These are phyloP conservation scores for Lophiotrema nucula DNA, from an alignment of 495 filamentous ascomycete genomes.

Conservation along the genomic window DNA sequence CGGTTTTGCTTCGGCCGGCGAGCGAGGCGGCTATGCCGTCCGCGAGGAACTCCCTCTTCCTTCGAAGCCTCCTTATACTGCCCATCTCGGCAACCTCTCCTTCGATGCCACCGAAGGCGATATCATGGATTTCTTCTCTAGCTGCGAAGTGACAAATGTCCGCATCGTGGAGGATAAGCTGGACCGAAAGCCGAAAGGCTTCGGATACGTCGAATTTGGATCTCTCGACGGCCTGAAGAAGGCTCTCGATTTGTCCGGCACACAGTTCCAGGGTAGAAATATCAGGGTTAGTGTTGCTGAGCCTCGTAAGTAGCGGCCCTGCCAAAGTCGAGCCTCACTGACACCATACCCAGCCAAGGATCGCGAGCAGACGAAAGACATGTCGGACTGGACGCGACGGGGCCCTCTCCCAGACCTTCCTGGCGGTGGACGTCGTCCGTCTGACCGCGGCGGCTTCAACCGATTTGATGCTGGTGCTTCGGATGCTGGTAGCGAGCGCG, in stretches of 20 bases:
- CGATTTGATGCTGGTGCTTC: slow-evolving; percentile 42
- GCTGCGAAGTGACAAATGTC: slow-evolving; percentile 81
- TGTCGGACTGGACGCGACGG: slow-evolving; percentile 83
- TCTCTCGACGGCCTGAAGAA: slow-evolving; percentile 87
- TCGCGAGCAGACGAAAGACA: slow-evolving; percentile 59
- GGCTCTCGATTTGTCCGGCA: slow-evolving; percentile 77
- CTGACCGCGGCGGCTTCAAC: slow-evolving; percentile 41
- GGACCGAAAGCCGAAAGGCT: slow-evolving; percentile 89
- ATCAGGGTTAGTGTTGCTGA: slow-evolving; percentile 87
- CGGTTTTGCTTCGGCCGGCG: too few relatives aligned
- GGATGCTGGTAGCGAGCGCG: slow-evolving; percentile 51
- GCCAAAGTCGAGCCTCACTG: slow-evolving; percentile 33
- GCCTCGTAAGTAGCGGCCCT: slow-evolving; percentile 61
- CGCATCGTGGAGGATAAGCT: slow-evolving; percentile 95
- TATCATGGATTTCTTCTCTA: slow-evolving; percentile 79
- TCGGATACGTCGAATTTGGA: slow-evolving; percentile 94
- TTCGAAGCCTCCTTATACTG: slow-evolving; percentile 87
- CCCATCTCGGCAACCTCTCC: slow-evolving; percentile 92
- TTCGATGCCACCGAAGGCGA: slow-evolving; percentile 84
- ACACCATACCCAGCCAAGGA: slow-evolving; percentile 67
- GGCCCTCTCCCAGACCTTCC: slow-evolving; percentile 79
- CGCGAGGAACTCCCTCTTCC: slow-evolving; percentile 85
- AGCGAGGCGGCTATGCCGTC: slow-evolving; percentile 27
- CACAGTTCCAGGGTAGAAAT: slow-evolving; percentile 76
- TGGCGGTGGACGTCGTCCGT: slow-evolving; percentile 49